A percentile compares a stretch with the other conserved stretches of the same genome.
phyloP scores from a whole-genome alignment of 805 yeast species.

The Schizosaccharomyces lindneri region DNA sequence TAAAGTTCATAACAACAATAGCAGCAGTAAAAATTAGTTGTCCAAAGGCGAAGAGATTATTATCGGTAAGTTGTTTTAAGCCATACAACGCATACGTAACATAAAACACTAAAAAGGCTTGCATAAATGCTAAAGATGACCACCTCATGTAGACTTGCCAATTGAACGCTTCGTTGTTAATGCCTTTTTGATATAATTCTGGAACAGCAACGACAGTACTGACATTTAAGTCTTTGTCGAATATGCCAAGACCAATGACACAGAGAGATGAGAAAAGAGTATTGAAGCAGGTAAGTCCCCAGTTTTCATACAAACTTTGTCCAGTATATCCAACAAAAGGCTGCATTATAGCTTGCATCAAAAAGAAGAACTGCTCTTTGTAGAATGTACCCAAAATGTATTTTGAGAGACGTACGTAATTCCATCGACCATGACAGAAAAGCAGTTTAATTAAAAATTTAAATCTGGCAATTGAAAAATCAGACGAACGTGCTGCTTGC shows the following conservation, averaged over 20 bases:
- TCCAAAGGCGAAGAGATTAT: constrained; percentile 63
- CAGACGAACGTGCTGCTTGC: constrained; percentile 88
- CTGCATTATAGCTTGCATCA: constrained; percentile 73
- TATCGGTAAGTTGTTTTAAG: constrained; percentile 33
- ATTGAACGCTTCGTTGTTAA: constrained; percentile 46
- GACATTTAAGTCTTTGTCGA: constrained; percentile 74
- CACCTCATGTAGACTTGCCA: constrained; percentile 44
- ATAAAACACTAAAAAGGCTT: constrained; percentile 42
- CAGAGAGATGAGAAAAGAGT: constrained; percentile 85
- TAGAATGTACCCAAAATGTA: constrained; percentile 84
- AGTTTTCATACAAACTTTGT: constrained; percentile 73
- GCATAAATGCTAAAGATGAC: constrained; percentile 53
- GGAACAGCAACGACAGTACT: constrained; percentile 79
- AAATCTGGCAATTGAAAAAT: constrained; percentile 87
- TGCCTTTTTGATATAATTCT: constrained; percentile 37
- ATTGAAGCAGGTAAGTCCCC: constrained; percentile 94
- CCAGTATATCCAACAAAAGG: constrained; percentile 75
- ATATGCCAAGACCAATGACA: constrained; percentile 81
- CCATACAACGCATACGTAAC: constrained; percentile 31
- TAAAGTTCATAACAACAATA: constrained; percentile 47
- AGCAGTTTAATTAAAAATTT: constrained; percentile 57
- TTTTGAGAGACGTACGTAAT: constrained; percentile 73
- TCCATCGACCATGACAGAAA: constrained; percentile 87
- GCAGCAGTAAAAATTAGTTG: constrained; percentile 48
- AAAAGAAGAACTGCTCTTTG: constrained; percentile 73